These are phyloP conservation scores for Plasmodium billcollinsi DNA, from an alignment of 169 alveolate genomes.

Conservation along the genomic window DNA sequence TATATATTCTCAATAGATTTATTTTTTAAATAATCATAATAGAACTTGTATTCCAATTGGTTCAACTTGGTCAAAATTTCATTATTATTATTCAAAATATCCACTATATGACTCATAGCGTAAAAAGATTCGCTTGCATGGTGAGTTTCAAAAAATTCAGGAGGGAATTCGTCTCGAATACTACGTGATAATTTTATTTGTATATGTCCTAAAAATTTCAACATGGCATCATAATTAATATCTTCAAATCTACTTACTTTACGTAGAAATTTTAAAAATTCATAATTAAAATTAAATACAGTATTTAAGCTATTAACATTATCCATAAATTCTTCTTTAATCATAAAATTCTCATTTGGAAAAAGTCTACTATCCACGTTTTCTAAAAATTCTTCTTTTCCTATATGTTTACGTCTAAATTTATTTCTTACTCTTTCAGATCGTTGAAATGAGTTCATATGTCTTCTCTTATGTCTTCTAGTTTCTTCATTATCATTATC, in stretches of 20 bases:
- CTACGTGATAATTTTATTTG: constrained; percentile 31
- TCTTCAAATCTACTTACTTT: constrained; percentile 60
- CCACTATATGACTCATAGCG: constrained; percentile 53
- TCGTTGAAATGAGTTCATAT: no score
- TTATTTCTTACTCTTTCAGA: no score
- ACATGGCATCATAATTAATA: constrained; percentile 61
- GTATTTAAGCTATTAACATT: constrained; percentile 60
- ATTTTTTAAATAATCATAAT: constrained; percentile 50
- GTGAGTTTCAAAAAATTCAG: constrained; percentile 22
- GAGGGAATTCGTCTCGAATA: constrained; percentile 27
- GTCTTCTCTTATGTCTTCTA: no score
- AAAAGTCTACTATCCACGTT: constrained; percentile 12
- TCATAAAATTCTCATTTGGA: constrained; percentile 50
- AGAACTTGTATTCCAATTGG: constrained; percentile 67
- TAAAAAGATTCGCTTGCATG: constrained; percentile 38
- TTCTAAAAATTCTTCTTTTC: neutral
- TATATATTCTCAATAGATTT: neutral
- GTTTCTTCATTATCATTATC: no score
- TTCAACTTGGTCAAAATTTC: constrained; percentile 67
- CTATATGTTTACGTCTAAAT: no score
- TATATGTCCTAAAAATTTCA: constrained; percentile 40
- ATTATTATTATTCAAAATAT: constrained; percentile 63
- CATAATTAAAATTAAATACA: constrained; percentile 68
- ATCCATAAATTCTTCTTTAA: constrained; percentile 66
- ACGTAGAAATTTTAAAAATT: constrained; percentile 37